phyloP scores from a whole-genome alignment of 2,329 filamentous ascomycete genomes.

The Ophiocordyceps camponoti-saundersi region DNA sequence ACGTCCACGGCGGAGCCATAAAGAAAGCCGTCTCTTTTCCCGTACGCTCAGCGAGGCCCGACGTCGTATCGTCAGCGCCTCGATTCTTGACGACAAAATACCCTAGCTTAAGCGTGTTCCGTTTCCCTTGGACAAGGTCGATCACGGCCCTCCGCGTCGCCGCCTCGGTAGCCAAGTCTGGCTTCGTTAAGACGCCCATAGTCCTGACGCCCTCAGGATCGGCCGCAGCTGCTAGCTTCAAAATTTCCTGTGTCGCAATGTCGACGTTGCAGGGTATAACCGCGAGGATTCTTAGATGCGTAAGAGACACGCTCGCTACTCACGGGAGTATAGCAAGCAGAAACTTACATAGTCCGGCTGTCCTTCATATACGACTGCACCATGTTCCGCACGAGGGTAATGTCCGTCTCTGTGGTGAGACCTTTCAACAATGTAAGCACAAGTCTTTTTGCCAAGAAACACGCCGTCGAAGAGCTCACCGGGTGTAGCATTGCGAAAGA shows the following conservation, averaged over 20 bases:
- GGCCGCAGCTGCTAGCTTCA: constrained; percentile 16
- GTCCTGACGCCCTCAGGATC: constrained; percentile 25
- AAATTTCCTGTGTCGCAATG: constrained; percentile 22
- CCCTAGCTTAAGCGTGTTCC: constrained; percentile 23
- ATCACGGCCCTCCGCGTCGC: constrained; percentile 19
- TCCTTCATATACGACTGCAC: constrained; percentile 28
- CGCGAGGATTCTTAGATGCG: constrained; percentile 19
- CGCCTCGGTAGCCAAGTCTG: constrained; percentile 32
- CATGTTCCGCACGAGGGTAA: constrained; percentile 26
- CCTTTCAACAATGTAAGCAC: constrained; percentile 9
- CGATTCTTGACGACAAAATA: constrained; percentile 33
- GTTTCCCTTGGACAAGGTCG: constrained; percentile 23
- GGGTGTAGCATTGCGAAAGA: constrained; percentile 23
- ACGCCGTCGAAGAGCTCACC: not conserved
- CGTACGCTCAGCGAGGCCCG: constrained; percentile 14
- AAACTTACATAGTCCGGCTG: constrained; percentile 22
- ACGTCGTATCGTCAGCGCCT: constrained; percentile 20
- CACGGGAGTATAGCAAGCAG: not conserved
- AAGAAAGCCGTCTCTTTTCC: constrained; percentile 21
- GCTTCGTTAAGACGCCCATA: constrained; percentile 38
- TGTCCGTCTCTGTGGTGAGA: constrained; percentile 26
- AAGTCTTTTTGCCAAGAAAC: not conserved
- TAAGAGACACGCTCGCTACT: not conserved
- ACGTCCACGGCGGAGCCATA: constrained; percentile 15
- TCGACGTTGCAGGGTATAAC: constrained; percentile 24